A percentile compares a stretch with the other conserved stretches of the same genome.
Conservation (phyloP, 106 monocot species). For the Dendrobium officinale region DNA sequence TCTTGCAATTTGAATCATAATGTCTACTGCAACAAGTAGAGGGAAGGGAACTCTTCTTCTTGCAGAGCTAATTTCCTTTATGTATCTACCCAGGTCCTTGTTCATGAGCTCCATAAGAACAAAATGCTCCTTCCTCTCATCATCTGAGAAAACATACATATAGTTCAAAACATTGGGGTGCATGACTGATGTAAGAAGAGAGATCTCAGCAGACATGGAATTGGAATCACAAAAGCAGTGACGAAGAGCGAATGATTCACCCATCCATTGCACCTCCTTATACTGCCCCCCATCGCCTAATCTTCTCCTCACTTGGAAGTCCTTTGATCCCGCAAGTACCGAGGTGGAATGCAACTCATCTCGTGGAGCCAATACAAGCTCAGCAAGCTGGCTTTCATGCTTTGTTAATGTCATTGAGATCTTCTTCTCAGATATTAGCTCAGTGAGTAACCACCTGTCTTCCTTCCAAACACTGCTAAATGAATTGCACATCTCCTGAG, state of each 20-base stretch:
- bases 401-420: conserved; percentile 16
- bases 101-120: conserved; percentile 63
- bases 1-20: conserved; percentile 64
- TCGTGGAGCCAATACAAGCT: conserved; percentile 10
- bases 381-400: conserved; percentile 35
- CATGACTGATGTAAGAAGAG: conserved; percentile 24
- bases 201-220: conserved; percentile 29
- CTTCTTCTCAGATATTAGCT: conserved; percentile 27
- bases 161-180: conserved; percentile 47
- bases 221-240: conserved; percentile 38
- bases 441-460: conserved; percentile 52
- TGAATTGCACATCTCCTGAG: conserved; percentile 27
- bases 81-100: conserved; percentile 37
- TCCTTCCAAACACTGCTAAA: conserved; percentile 32
- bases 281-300: conserved; percentile 26
- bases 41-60: conserved; percentile 43
- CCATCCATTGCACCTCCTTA: conserved; percentile 63
- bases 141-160: conserved; percentile 47
- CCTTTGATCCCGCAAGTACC: conserved; percentile 26
- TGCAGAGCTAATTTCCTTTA: conserved; percentile 41
- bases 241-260: conserved; percentile 33
- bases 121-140: conserved; percentile 35
- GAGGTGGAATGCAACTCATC: conserved; percentile 35
- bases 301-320: conserved; percentile 39
- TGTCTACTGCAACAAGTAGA: conserved; percentile 50